A percentile compares a stretch with the other conserved stretches of the same genome.
phyloP scores from a whole-genome alignment of 345 rosid species.

The Syzygium oleosum region DNA sequence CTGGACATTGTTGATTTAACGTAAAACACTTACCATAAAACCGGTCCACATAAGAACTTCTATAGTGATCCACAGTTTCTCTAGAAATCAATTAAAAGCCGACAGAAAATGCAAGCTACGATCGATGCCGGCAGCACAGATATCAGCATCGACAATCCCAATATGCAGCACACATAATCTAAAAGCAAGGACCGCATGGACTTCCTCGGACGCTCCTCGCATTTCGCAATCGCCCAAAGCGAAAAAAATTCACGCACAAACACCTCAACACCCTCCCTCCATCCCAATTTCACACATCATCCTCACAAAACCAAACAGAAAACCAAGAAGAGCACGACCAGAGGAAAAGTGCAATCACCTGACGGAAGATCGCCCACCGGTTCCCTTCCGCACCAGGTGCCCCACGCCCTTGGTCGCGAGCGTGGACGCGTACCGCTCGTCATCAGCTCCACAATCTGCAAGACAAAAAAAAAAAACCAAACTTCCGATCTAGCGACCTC shows the following conservation, averaged over 20 bases:
- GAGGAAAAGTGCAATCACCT: constrained; percentile 33
- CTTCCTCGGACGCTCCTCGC: not conserved
- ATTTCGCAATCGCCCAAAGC: not conserved
- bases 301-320: not conserved
- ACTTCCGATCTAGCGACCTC: not conserved
- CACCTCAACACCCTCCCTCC: not conserved
- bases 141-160: not conserved
- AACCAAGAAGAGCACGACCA: not conserved
- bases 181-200: not conserved
- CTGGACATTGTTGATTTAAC: not conserved
- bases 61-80: not conserved
- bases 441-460: constrained; percentile 57
- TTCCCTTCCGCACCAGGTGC: constrained; percentile 91
- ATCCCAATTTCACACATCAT: not conserved
- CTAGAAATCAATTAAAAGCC: not conserved
- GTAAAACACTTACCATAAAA: not conserved
- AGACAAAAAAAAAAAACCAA: not conserved
- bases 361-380: constrained; percentile 98
- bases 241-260: too few species aligned
- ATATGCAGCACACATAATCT: not conserved
- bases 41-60: not conserved
- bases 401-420: constrained; percentile 58
- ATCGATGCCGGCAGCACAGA: not conserved
- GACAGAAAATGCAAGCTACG: not conserved
- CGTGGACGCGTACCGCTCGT: constrained; percentile 55